Base-by-base conservation (phyloP, 139 green algal genomes). In the Spirogloea muscicola region DNA sequence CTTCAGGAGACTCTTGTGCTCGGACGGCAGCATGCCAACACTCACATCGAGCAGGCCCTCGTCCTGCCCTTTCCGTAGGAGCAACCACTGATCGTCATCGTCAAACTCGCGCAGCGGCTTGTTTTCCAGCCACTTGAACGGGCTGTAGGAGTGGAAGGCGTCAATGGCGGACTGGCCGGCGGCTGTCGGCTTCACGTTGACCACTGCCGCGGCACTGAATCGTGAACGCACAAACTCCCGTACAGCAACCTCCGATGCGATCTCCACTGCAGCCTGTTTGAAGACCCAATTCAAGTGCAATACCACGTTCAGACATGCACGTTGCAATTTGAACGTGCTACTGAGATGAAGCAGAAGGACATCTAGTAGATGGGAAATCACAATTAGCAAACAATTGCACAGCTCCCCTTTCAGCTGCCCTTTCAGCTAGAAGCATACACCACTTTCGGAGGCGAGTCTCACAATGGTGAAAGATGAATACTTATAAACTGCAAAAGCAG, bases 51-150 rank as follows among this genome's bases (percentile, higher is more conserved):
- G 49, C n/a, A 91, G 81, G 0, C 77, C 77, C 38, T 85, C 80
- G 18, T 73, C 55, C 68, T 89, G 80, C 1, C 87, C 88, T 51
- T 43, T 49, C 2, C 49, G 25, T 34, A 93, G 72, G 31, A 71
- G 71, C 34, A 92, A 60, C 77, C 84, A 95, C 34, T 81, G 64
- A n/a, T n/a, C n/a, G 1, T 49, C 66, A 29, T 72, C 75, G 0
- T 82, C 39, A n/a, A 93, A 90, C 1, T 43, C 29, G 0, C 5
- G 0, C 33, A 94, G 42, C 1, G 84, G 86, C 83, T 96, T 97
- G 16, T 85, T 73, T 3, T 58, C 57, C 61, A 96, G 84, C 18
- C 87, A 84, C 58, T 93, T 91, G 21, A 88, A 85, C 18, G 64
- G 48, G 13, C 82, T 88, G 43, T 87, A 88, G 7, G 70, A 82